Percentiles rank a stretch among this genome's conserved stretches.
Conservation (phyloP, 192 early-diverging fungal species). For the Linnemannia zychae region DNA sequence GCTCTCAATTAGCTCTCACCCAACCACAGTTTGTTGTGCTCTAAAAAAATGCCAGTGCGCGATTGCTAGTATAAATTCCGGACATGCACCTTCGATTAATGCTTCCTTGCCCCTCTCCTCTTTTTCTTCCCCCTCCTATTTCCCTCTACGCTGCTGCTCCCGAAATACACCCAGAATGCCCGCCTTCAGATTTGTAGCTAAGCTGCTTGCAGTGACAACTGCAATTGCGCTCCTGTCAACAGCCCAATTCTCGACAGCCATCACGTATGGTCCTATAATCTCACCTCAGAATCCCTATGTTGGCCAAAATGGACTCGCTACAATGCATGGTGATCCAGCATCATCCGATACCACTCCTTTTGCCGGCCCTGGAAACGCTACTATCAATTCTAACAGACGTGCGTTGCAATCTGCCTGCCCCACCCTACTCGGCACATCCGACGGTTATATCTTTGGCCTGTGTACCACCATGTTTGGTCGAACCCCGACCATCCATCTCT, state of each 20-base stretch:
- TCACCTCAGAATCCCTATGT: conserved; percentile 23
- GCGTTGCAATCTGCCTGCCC: conserved; percentile 41
- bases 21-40: neutral
- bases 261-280: conserved; percentile 27
- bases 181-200: conserved; percentile 17
- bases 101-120: neutral
- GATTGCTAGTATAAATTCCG: conserved; percentile 20
- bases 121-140: neutral
- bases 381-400: conserved; percentile 20
- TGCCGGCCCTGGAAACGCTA: conserved; percentile 35
- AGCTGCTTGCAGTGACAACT: conserved; percentile 19
- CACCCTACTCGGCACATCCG: conserved; percentile 29
- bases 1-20: neutral
- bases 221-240: conserved; percentile 20
- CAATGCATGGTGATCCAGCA: conserved; percentile 36
- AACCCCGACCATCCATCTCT: conserved; percentile 36
- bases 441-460: conserved; percentile 32
- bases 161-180: conserved; percentile 23
- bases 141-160: neutral
- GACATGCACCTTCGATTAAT: neutral
- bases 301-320: conserved; percentile 38
- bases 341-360: conserved; percentile 42
- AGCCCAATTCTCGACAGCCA: conserved; percentile 25
- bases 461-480: conserved; percentile 28
- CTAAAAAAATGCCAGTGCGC: conserved; percentile 14